Base-by-base conservation (phyloP, 805 yeast species). In the Saturnispora hagleri region DNA sequence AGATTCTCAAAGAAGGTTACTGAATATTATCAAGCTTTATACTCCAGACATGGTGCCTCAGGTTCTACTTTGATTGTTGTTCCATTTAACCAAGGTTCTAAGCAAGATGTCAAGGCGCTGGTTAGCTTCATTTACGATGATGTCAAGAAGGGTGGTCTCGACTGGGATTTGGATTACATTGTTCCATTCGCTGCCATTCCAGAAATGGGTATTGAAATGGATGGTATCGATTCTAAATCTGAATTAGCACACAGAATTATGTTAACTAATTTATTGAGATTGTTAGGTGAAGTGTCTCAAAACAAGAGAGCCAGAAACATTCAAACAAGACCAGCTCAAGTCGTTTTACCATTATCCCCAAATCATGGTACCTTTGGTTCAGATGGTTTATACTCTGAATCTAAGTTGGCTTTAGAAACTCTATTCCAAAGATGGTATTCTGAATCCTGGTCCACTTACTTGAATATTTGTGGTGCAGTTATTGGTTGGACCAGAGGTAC, bases 401-500 rank as follows among this genome's bases (percentile, higher is more conserved):
- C 98, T 55, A 93, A 93, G 79, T 75, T 91, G 55, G 87, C 95
- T 42, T 77, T 93, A 61, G 99, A 93, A 75, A 91, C 98, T 33
- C 75, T 93, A 67, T 89, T 93, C 81, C 91, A 91, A 84, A 87
- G 97, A 80, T 93, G 99, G 99, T 79, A 84, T 72, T 90, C 99
- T 46, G 99, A 93, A 77, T 86, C 89, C 54, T 93, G 99, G 99
- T 83, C 85, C 45, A 75, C 86, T 58, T 93, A 87, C 75, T 82
- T 93, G 73, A 93, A 98, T 54, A 76, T 93, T 55, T 90, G 97
- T 72, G 99, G 99, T 77, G 97, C 99, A 45, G 80, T 93, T 60
- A 93, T 93, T 70, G 99, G 99, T 69, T 93, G 99, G 99, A 93
- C 99, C 58, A 88, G 99, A 79, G 99, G 99, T 72, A 93, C 99